These are phyloP conservation scores for Arachis monticola DNA, from an alignment of 331 rosid genomes.

Conservation along the genomic window DNA sequence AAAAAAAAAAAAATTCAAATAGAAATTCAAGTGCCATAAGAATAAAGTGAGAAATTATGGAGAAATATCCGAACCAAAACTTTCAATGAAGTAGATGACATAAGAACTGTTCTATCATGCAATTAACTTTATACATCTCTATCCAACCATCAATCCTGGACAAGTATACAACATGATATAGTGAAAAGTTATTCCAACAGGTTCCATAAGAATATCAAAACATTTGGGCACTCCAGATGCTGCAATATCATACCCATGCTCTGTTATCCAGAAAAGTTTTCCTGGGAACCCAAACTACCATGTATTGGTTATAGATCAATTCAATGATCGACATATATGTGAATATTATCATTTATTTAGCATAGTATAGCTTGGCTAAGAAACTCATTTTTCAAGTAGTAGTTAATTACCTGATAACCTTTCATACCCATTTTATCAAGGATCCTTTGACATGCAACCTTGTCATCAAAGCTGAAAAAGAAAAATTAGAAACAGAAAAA, in stretches of 20 bases:
- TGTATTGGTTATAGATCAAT: constrained; percentile 9
- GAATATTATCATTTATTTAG: constrained; percentile 13
- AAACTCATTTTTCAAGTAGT: constrained; percentile 29
- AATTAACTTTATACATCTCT: constrained; percentile 16
- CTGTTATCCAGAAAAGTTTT: constrained; percentile 12
- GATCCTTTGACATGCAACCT: constrained; percentile 86
- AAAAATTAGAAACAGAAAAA: constrained; percentile 29
- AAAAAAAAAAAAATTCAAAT: constrained; percentile 6
- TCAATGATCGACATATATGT: constrained; percentile 4
- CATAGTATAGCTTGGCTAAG: constrained; percentile 12
- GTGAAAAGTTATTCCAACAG: constrained; percentile 10
- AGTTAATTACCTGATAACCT: constrained; percentile 89
- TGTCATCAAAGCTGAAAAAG: constrained; percentile 79
- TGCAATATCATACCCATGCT: constrained; percentile 27
- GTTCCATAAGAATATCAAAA: constrained; percentile 25
- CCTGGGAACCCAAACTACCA: constrained; percentile 30
- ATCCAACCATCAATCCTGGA: background rate
- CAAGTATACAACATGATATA: constrained; percentile 18
- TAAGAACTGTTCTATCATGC: background rate
- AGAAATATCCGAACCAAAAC: background rate
- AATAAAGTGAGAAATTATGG: constrained; percentile 18
- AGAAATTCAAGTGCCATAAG: constrained; percentile 19
- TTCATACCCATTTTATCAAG: constrained; percentile 85
- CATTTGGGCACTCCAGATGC: constrained; percentile 15
- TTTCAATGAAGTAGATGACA: constrained; percentile 19